These are phyloP conservation scores for Bryum argenteum DNA, from an alignment of 225 moss, liverwort and hornwort species.

Conservation along the genomic window DNA sequence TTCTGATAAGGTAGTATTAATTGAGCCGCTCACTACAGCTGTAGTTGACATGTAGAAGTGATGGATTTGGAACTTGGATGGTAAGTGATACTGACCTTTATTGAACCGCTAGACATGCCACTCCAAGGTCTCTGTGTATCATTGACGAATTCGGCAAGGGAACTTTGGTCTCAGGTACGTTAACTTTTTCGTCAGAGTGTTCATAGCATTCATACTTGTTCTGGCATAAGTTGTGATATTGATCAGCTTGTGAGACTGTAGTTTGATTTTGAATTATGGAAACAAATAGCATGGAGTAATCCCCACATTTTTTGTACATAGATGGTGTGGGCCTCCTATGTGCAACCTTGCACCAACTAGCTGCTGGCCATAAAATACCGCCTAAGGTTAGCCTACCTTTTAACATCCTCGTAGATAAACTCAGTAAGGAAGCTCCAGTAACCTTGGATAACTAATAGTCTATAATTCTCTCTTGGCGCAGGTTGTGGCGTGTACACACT, in stretches of 20 bases:
- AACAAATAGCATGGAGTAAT: constrained; percentile 18
- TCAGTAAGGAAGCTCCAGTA: not conserved
- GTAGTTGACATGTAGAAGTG: constrained; percentile 18
- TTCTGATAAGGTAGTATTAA: not conserved
- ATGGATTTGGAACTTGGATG: constrained; percentile 15
- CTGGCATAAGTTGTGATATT: not conserved
- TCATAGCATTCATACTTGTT: not conserved
- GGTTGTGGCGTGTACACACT: constrained; percentile 89
- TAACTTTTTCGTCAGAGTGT: not conserved
- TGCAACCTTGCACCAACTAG: constrained; percentile 69
- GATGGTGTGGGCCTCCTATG: constrained; percentile 95
- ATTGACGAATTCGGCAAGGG: constrained; percentile 99
- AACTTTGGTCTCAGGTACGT: constrained; percentile 75
- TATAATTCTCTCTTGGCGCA: constrained; percentile 37
- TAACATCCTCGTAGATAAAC: not conserved
- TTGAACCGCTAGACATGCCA: constrained; percentile 69
- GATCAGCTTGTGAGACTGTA: not conserved
- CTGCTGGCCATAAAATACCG: constrained; percentile 42
- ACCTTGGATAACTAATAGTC: not conserved
- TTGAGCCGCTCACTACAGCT: constrained; percentile 20
- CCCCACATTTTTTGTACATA: constrained; percentile 31
- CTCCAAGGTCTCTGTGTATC: constrained; percentile 82
- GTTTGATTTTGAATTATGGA: constrained; percentile 9
- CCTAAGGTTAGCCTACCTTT: constrained; percentile 63
- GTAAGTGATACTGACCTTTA: constrained; percentile 13